A percentile compares a stretch with the other conserved stretches of the same genome.
Conservation (phyloP, 2,329 filamentous ascomycete species). For the Colletotrichum liaoningense region DNA sequence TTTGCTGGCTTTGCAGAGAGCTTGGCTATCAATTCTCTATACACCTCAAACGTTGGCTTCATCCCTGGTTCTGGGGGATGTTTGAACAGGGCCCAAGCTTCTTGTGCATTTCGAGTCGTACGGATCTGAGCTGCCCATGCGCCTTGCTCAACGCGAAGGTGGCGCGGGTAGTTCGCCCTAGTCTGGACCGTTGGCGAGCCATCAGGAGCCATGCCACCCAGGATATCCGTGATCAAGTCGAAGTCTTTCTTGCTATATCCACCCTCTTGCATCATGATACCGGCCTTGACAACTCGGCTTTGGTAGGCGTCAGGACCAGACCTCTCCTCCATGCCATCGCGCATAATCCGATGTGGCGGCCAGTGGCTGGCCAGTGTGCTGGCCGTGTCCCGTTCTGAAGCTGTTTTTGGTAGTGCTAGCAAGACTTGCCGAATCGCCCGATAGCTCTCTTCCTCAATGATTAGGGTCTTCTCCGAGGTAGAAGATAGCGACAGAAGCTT, state of each 20-base stretch:
- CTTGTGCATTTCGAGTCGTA: constrained; percentile 69
- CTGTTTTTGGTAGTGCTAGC: constrained; percentile 63
- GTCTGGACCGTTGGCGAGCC: constrained; percentile 69
- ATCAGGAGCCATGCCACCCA: constrained; percentile 64
- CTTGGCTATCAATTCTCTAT: constrained; percentile 71
- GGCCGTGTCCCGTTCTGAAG: constrained; percentile 60
- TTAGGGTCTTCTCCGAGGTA: constrained; percentile 57
- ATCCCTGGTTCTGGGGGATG: constrained; percentile 47
- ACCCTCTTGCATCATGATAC: constrained; percentile 65
- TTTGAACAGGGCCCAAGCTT: constrained; percentile 68
- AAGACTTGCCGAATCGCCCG: constrained; percentile 65
- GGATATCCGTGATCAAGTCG: constrained; percentile 61
- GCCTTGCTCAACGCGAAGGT: constrained; percentile 19
- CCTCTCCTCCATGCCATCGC: constrained; percentile 70
- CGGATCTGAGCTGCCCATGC: constrained; percentile 67
- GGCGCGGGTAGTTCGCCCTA: constrained; percentile 16
- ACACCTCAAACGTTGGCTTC: constrained; percentile 57
- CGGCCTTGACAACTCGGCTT: constrained; percentile 64
- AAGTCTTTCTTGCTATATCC: constrained; percentile 61
- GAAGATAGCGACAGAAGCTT: constrained; percentile 64
- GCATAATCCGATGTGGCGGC: constrained; percentile 69
- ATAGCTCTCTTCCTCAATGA: constrained; percentile 64
- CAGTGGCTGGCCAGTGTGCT: constrained; percentile 63
- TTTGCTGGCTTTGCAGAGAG: constrained; percentile 52
- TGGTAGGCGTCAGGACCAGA: constrained; percentile 62